Percentiles rank a stretch among this genome's conserved stretches.
Evolutionary conservation across 176 grass and related monocot species (phyloP).

Genomic region (Echinochloa phyllopogon): DNA sequence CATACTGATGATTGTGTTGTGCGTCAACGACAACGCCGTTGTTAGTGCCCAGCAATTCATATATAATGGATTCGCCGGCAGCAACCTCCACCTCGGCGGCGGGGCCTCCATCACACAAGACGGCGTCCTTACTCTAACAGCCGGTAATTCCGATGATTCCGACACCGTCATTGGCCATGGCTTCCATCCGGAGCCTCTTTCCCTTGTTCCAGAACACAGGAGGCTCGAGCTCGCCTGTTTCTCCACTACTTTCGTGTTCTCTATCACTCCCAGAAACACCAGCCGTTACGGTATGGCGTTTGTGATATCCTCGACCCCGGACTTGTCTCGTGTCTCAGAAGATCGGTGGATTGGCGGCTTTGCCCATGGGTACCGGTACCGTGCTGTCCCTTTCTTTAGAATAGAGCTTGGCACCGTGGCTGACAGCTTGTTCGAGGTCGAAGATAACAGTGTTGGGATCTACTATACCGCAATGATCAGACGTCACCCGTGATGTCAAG

Average conservation of each 20-base stretch:
- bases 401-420: too few species aligned
- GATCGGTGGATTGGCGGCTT: too few species aligned
- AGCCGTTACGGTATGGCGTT: conserved; percentile 40
- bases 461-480: conserved; percentile 40
- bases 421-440: too few species aligned
- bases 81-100: conserved; percentile 35
- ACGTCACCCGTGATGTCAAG: background rate
- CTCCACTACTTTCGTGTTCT: conserved; percentile 47
- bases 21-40: too few species aligned
- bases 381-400: too few species aligned
- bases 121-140: conserved; percentile 43
- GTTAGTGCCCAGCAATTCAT: background rate
- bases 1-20: background rate
- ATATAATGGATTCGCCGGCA: conserved; percentile 43
- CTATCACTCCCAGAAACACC: background rate
- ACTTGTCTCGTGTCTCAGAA: background rate
- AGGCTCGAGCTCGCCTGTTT: conserved; percentile 35
- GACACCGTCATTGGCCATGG: conserved; percentile 3
- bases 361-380: too few species aligned
- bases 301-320: conserved; percentile 11
- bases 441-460: conserved; percentile 48
- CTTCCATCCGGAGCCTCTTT: conserved; percentile 39
- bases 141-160: background rate
- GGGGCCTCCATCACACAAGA: conserved; percentile 24
- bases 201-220: background rate